A percentile compares a stretch with the other conserved stretches of the same genome.
Conservation (phyloP, 2,329 filamentous ascomycete genomes). For the Cercospora sojina region DNA sequence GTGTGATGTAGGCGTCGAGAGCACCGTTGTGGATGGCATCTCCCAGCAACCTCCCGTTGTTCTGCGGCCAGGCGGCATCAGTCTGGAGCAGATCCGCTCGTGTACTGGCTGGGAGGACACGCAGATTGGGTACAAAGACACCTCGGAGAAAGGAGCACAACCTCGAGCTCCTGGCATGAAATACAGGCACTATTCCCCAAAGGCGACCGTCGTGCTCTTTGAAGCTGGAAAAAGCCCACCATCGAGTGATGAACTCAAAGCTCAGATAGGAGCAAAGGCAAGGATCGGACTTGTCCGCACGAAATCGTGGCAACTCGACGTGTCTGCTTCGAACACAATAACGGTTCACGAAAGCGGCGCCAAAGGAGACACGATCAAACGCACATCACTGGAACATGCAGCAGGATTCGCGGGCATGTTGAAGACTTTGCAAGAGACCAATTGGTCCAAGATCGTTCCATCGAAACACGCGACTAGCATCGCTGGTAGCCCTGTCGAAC, state of each 20-base stretch:
- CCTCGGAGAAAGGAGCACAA: constrained; percentile 60
- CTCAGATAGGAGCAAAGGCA: constrained; percentile 28
- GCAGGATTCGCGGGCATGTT: constrained; percentile 34
- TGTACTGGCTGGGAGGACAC: constrained; percentile 81
- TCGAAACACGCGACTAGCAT: constrained; percentile 10
- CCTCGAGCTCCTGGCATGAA: constrained; percentile 97
- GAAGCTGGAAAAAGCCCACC: constrained; percentile 54
- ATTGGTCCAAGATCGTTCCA: constrained; percentile 13
- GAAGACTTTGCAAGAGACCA: constrained; percentile 21
- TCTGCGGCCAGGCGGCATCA: constrained; percentile 81
- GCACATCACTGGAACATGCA: constrained; percentile 23
- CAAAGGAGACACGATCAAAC: neutral
- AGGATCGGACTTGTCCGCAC: constrained; percentile 45
- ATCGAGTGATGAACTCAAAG: constrained; percentile 33
- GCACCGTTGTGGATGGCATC: constrained; percentile 91
- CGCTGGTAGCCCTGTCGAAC: constrained; percentile 23
- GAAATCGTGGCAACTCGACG: constrained; percentile 36
- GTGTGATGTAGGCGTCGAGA: constrained; percentile 89
- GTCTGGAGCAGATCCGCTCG: constrained; percentile 71
- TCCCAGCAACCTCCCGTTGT: constrained; percentile 72
- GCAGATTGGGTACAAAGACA: constrained; percentile 74
- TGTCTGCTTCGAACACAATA: constrained; percentile 16
- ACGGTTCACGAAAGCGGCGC: neutral
- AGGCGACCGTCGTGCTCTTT: constrained; percentile 70
- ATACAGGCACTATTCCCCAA: constrained; percentile 95